Evolutionary conservation across 2,329 filamentous ascomycete species (phyloP).

Genomic region (Nemania diffusa): DNA sequence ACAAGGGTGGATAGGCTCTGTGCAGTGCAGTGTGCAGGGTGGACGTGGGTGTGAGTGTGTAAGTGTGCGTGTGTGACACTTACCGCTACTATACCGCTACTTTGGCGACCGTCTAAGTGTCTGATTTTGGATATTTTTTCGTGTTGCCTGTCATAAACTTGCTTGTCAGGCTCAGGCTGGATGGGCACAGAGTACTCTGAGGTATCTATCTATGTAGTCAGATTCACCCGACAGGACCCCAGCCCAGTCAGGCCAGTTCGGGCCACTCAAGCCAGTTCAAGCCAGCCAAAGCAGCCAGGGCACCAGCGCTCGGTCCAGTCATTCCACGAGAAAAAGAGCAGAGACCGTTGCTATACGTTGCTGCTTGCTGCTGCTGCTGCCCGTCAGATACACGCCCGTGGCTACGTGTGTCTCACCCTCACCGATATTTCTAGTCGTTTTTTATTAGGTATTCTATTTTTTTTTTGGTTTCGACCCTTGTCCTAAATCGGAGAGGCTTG

Average conservation of each 20-base stretch:
- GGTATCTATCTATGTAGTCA: constrained; percentile 31
- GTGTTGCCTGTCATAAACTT: constrained; percentile 27
- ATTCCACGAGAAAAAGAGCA: constrained; percentile 29
- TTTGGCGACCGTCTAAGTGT: constrained; percentile 38
- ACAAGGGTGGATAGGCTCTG: constrained; percentile 1
- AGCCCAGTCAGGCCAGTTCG: constrained; percentile 38
- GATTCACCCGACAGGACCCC: constrained; percentile 34
- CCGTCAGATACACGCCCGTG: constrained; percentile 37
- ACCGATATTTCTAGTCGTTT: constrained; percentile 49
- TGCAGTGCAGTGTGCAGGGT: background rate
- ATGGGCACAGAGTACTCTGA: background rate
- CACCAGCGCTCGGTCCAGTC: constrained; percentile 34
- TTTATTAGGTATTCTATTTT: no score
- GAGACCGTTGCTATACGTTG: constrained; percentile 18
- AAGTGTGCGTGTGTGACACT: constrained; percentile 34
- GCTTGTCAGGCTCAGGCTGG: constrained; percentile 29
- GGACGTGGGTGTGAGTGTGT: no score
- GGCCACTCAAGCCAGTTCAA: constrained; percentile 11
- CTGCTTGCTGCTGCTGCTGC: constrained; percentile 26
- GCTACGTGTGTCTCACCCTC: constrained; percentile 50
- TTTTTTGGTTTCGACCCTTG: constrained; percentile 43
- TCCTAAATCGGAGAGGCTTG: constrained; percentile 49
- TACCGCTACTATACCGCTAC: constrained; percentile 39
- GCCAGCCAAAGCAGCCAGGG: background rate
- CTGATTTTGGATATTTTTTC: constrained; percentile 22